Base-by-base conservation (phyloP, 129 eudicot species). In the Flaveria linearis region DNA sequence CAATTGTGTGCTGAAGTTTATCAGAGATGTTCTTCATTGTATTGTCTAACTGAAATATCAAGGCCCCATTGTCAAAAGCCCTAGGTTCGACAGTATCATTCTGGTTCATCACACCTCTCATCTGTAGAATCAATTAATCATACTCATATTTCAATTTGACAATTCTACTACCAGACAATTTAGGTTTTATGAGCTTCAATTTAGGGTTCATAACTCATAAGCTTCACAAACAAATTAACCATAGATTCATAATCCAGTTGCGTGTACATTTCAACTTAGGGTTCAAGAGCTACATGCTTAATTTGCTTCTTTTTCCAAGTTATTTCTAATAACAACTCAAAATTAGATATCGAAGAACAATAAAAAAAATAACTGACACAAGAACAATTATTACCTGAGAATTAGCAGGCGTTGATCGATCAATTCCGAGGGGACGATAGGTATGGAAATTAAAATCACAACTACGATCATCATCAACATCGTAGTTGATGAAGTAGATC, bases 401-500 rank as follows among this genome's bases (percentile, higher is more conserved):
- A 78, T 69, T 45, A 50, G 69, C 69, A 41, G 43, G 49, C 33
- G 42, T 68, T n/a, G 56, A 36, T 20, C 10, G 50, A 45, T 69
- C 23, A 62, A 36, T 50, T 28, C 56, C 74, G 55, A 71, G 69
- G 70, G 75, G 42, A n/a, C 43, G 66, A 57, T 68, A 73, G 18
- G 67, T 23, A 51, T 57, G 76, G 26, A 81, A 81, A 57, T 25
- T 60, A 36, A 68, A 81, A 75, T 81, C 81, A 69, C 76, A 81
- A 43, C 84, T 81, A 30, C 76, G 72, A 36, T 75, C 80, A 75
- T 81, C 84, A 58, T 74, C 71, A 16, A 39, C 26, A 47, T 75
- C 70, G 68, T 11, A n/a, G n/a, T n/a, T n/a, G n/a, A n/a, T n/a
- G n/a, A n/a, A n/a, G n/a, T n/a, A n/a, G n/a, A n/a, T n/a, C n/a